A percentile compares a stretch with the other conserved stretches of the same genome.
phyloP scores from a whole-genome alignment of 495 filamentous ascomycete species.

The Aspergillus funiculosus region DNA sequence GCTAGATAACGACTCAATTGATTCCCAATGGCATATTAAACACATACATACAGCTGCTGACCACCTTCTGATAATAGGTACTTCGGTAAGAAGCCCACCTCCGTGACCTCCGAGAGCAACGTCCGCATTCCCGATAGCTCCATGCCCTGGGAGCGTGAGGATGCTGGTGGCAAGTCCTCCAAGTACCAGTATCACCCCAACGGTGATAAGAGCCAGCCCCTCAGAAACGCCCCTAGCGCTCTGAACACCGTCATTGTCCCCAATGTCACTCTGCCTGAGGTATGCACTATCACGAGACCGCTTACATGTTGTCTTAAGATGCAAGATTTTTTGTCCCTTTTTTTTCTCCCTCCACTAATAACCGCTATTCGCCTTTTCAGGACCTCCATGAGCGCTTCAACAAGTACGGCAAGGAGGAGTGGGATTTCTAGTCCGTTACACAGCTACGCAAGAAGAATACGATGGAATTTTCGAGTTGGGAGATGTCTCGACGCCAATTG shows the following conservation, averaged over 20 bases:
- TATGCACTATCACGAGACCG: conserved; percentile 45
- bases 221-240: conserved; percentile 87
- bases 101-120: conserved; percentile 69
- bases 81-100: conserved; percentile 79
- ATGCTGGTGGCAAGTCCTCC: conserved; percentile 49
- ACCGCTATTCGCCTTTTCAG: conserved; percentile 41
- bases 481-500: conserved; percentile 54
- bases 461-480: conserved; percentile 7
- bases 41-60: conserved; percentile 5
- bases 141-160: conserved; percentile 83
- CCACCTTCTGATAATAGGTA: conserved; percentile 25
- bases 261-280: conserved; percentile 87
- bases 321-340: too few species aligned
- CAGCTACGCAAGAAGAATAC: conserved; percentile 14
- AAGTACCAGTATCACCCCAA: conserved; percentile 94
- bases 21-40: not conserved
- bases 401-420: conserved; percentile 94
- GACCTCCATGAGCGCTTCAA: conserved; percentile 90
- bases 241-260: conserved; percentile 91
- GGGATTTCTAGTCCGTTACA: conserved; percentile 36
- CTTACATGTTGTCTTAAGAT: too few species aligned
- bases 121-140: conserved; percentile 65
- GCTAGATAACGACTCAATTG: not conserved
- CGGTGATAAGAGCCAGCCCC: conserved; percentile 66
- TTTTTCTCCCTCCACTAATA: not conserved